A percentile compares a stretch with the other conserved stretches of the same genome.
Conservation (phyloP, 208 protist genomes). For the Leishmania arabica region DNA sequence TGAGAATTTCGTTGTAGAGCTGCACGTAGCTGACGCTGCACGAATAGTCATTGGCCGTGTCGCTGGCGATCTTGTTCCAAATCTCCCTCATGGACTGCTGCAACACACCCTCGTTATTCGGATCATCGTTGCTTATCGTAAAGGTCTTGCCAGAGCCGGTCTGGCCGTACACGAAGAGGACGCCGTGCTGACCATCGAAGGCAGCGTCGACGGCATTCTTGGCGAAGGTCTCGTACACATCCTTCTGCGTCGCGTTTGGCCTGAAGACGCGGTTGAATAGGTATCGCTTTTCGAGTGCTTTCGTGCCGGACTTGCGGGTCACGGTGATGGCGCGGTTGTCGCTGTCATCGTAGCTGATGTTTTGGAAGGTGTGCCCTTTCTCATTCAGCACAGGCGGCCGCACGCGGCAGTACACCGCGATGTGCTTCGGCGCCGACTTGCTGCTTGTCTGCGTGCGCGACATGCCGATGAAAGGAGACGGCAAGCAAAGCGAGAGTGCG, state of each 20-base stretch:
- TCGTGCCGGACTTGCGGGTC: constrained; percentile 44
- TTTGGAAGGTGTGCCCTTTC: constrained; percentile 72
- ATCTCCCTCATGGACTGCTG: constrained; percentile 79
- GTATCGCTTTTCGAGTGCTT: constrained; percentile 52
- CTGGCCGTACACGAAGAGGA: constrained; percentile 93
- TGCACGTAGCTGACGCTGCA: constrained; percentile 89
- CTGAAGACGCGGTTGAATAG: constrained; percentile 80
- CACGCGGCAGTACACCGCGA: constrained; percentile 87
- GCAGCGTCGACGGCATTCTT: constrained; percentile 82
- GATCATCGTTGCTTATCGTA: constrained; percentile 91
- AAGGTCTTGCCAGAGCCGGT: constrained; percentile 93
- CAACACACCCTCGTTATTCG: constrained; percentile 83
- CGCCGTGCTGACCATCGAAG: constrained; percentile 89
- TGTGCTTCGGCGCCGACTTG: constrained; percentile 80
- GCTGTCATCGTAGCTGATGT: constrained; percentile 60
- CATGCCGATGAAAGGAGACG: constrained; percentile 28
- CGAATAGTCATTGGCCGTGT: constrained; percentile 76
- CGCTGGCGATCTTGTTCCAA: constrained; percentile 62
- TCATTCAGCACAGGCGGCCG: constrained; percentile 75
- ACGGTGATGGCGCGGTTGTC: constrained; percentile 56
- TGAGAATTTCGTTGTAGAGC: constrained; percentile 91
- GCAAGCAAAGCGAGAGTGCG: neutral
- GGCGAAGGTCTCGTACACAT: constrained; percentile 80
- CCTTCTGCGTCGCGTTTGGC: constrained; percentile 52
- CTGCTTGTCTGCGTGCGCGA: constrained; percentile 42